Conservation (phyloP, 2,329 filamentous ascomycete genomes). For the Phialophora tarda region DNA sequence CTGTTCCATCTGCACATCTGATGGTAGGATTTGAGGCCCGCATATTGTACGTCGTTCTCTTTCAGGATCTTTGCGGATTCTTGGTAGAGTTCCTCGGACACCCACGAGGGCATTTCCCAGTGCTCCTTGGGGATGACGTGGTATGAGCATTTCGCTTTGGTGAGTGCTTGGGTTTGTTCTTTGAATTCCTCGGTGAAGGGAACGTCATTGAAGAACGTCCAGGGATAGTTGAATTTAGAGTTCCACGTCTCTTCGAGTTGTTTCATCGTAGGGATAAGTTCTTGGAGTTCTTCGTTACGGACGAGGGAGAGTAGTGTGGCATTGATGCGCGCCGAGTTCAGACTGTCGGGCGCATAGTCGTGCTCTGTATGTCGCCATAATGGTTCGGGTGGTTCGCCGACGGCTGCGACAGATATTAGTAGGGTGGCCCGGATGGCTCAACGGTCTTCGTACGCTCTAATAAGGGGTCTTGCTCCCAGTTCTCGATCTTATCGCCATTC, state of each 20-base stretch:
- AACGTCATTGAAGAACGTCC: constrained; percentile 98
- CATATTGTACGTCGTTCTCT: constrained; percentile 89
- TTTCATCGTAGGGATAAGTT: constrained; percentile 84
- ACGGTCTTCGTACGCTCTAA: constrained; percentile 71
- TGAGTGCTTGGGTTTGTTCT: constrained; percentile 74
- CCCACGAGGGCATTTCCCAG: constrained; percentile 91
- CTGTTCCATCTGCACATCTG: constrained; percentile 99
- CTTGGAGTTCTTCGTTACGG: constrained; percentile 84
- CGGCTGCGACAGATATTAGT: constrained; percentile 60
- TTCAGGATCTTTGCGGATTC: constrained; percentile 83
- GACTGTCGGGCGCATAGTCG: constrained; percentile 77
- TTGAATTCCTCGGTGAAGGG: constrained; percentile 96
- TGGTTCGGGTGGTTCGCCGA: constrained; percentile 78
- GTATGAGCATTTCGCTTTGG: constrained; percentile 79
- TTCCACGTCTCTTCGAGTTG: constrained; percentile 97
- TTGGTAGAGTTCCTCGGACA: constrained; percentile 81
- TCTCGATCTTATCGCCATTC: constrained; percentile 54
- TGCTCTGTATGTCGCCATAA: constrained; percentile 74
- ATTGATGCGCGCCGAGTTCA: constrained; percentile 82
- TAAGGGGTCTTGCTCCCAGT: constrained; percentile 79
- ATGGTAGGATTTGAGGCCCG: constrained; percentile 86
- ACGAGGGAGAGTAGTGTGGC: constrained; percentile 91
- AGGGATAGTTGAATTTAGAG: constrained; percentile 98
- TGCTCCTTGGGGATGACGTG: constrained; percentile 81
- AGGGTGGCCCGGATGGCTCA: constrained; percentile 19